These are phyloP conservation scores for Fagus crenata DNA, from an alignment of 306 rosid genomes.

Conservation along the genomic window DNA sequence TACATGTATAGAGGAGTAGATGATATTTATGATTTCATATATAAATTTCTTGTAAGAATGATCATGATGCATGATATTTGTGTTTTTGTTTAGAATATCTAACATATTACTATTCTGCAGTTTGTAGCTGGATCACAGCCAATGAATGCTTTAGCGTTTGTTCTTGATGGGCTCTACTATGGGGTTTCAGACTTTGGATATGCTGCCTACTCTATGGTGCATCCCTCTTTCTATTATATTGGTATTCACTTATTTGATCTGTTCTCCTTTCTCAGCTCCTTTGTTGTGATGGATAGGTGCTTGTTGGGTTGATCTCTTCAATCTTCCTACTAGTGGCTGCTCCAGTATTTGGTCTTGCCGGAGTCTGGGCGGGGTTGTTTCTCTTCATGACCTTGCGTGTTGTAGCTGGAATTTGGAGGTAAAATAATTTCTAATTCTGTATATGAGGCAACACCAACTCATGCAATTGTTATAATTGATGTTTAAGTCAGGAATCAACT, in stretches of 20 bases:
- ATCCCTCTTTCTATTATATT: constrained; percentile 18
- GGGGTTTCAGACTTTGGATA: constrained; percentile 92
- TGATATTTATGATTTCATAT: neutral
- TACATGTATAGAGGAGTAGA: neutral
- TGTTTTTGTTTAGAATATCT: constrained; percentile 25
- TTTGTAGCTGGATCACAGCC: constrained; percentile 97
- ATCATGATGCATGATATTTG: neutral
- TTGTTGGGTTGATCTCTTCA: constrained; percentile 67
- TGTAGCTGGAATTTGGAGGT: constrained; percentile 85
- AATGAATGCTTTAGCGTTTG: constrained; percentile 89
- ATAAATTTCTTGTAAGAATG: constrained; percentile 1
- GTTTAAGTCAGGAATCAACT: neutral
- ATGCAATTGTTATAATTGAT: neutral
- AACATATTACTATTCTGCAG: constrained; percentile 41
- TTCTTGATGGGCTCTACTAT: constrained; percentile 87
- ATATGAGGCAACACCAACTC: neutral
- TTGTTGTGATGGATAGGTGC: constrained; percentile 47
- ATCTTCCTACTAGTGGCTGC: constrained; percentile 61
- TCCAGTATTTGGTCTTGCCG: constrained; percentile 78
- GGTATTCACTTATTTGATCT: constrained; percentile 12
- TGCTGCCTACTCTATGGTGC: constrained; percentile 93
- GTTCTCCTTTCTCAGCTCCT: constrained; percentile 15
- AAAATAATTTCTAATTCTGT: constrained; percentile 15
- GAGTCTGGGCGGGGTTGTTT: constrained; percentile 88
- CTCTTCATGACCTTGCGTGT: constrained; percentile 89